phyloP scores from a whole-genome alignment of 495 filamentous ascomycete genomes.

The Xylaria longipes region DNA sequence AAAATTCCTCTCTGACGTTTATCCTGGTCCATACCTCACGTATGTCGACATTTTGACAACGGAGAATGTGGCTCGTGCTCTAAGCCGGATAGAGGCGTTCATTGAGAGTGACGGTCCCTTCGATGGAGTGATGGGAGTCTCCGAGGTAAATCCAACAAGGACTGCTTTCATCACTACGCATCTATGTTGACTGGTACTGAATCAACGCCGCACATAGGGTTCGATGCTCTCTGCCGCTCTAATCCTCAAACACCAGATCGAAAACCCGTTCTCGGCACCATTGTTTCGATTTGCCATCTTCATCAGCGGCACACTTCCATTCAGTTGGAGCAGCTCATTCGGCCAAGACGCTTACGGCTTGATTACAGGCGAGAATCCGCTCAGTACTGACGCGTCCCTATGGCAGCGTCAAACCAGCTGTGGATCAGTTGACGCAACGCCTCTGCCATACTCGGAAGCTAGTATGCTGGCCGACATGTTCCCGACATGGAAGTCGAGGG shows the following conservation, averaged over 20 bases:
- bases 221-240: conserved; percentile 9
- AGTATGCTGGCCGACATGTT: conserved; percentile 15
- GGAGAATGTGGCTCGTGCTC: conserved; percentile 8
- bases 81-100: conserved; percentile 11
- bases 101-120: conserved; percentile 29
- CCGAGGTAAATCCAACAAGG: conserved; percentile 18
- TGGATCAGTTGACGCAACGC: neutral
- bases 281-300: conserved; percentile 15
- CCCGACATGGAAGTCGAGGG: conserved; percentile 9
- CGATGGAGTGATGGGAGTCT: conserved; percentile 29
- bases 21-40: conserved; percentile 13
- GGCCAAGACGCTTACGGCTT: conserved; percentile 10
- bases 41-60: conserved; percentile 15
- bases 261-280: conserved; percentile 5
- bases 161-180: neutral
- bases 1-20: conserved; percentile 17
- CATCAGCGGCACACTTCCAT: conserved; percentile 13
- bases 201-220: conserved; percentile 1
- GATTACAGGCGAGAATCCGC: conserved; percentile 10
- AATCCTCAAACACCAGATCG: conserved; percentile 15
- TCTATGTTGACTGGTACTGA: neutral
- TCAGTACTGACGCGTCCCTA: conserved; percentile 9
- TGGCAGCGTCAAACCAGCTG: neutral
- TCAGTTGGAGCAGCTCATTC: neutral
- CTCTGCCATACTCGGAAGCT: conserved; percentile 5